Evolutionary conservation across 768 basidiomycete species (phyloP), one percentile per base, ranked within the genome.

Genomic region (Boletellus ananiceps): DNA sequence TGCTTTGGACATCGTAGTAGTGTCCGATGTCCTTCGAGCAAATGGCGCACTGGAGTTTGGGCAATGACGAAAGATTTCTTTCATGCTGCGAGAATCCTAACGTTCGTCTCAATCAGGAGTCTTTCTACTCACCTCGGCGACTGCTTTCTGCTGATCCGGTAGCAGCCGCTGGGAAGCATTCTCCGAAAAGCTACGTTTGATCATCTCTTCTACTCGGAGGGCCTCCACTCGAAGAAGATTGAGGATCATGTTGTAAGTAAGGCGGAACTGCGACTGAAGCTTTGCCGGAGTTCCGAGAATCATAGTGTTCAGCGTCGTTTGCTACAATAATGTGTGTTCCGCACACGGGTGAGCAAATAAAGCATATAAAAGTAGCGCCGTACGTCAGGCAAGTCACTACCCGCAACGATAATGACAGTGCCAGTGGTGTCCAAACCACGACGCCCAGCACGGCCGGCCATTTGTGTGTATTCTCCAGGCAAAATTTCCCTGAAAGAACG

Each of bases 241-340:
- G 52, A 99, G 71, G 53, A 99, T 98, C 96, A 99, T 98, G 67
- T 97, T 98, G 71, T 98, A 99, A 1, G 96, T 99, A 55, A 99
- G 76, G 47, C 96, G 79, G 75, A 99, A 99, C 63, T 98, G 96
- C 1, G 95, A 98, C 40, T 86, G 82, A 15, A 99, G 79, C 66
- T 93, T 93, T 48, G 87, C 87, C 1, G 96, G 92, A 31, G 74
- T 82, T n/a, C 96, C 96, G 15, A 95, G 81, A 70, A 99, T 93
- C 94, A 97, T 96, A 16, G 80, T 84, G 42, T 76, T 78, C 41
- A 99, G 72, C 1, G 79, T 80, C 12, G 74, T 71, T 79, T 84
- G 83, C 92, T 96, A 59, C 36, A 45, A 38, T 4, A 16, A 1
- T 11, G 8, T 35, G 11, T 44, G 12, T 15, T 46, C 37, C 31